phyloP scores from a whole-genome alignment of 2,329 filamentous ascomycete species.

The Diaporthe destruens region DNA sequence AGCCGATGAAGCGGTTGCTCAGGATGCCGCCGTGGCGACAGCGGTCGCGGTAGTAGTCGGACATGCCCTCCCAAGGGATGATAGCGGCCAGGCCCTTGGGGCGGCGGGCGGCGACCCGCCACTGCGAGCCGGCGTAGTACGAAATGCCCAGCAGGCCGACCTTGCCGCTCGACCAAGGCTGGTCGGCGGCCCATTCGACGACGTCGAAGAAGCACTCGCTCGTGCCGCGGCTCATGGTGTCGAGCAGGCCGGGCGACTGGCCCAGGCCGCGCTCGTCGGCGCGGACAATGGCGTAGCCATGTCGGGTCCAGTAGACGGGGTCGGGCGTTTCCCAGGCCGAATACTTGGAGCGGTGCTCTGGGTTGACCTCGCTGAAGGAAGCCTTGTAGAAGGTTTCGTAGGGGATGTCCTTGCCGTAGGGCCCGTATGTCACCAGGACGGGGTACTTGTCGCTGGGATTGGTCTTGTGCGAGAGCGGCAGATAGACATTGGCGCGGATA shows the following conservation, averaged over 20 bases:
- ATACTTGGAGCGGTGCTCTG: constrained; percentile 64
- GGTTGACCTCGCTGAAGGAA: constrained; percentile 64
- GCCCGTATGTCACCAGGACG: constrained; percentile 78
- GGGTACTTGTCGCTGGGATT: constrained; percentile 56
- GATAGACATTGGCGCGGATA: constrained; percentile 49
- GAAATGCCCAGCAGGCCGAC: constrained; percentile 62
- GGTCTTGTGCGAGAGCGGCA: constrained; percentile 43
- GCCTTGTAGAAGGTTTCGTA: constrained; percentile 62
- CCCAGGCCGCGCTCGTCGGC: constrained; percentile 64
- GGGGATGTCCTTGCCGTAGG: constrained; percentile 79
- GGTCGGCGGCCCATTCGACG: constrained; percentile 62
- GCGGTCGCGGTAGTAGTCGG: constrained; percentile 67
- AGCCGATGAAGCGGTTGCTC: constrained; percentile 68
- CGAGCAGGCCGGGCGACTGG: constrained; percentile 60
- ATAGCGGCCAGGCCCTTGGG: constrained; percentile 62
- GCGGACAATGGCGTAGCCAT: constrained; percentile 68
- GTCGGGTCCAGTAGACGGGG: constrained; percentile 66
- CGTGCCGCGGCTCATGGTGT: constrained; percentile 63
- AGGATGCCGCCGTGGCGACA: constrained; percentile 73
- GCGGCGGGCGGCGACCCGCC: constrained; percentile 61
- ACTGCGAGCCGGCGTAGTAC: constrained; percentile 62
- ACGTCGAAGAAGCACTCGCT: constrained; percentile 63
- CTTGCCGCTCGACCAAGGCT: constrained; percentile 62
- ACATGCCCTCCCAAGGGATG: constrained; percentile 66
- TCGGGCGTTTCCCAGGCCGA: constrained; percentile 72